These are phyloP conservation scores for Fusarium annulatum DNA, from an alignment of 2,329 filamentous ascomycete genomes.

Conservation along the genomic window DNA sequence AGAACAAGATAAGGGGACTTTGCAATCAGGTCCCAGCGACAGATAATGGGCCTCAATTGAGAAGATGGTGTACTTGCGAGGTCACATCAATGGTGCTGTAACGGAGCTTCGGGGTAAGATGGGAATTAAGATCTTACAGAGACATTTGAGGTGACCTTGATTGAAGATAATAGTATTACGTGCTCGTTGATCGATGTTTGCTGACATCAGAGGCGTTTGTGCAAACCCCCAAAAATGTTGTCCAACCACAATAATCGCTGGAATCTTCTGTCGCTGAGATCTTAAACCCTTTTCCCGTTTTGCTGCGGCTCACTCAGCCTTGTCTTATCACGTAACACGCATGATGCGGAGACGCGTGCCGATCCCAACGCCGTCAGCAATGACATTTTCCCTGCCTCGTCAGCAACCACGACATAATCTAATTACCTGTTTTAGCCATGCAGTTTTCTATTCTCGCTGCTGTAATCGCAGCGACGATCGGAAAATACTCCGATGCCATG, in stretches of 20 bases:
- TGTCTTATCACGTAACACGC: constrained; percentile 2
- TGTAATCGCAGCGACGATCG: constrained; percentile 13
- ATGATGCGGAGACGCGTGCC: constrained; percentile 4
- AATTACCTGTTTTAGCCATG: constrained; percentile 1
- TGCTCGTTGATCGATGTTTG: background rate
- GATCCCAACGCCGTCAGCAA: constrained; percentile 11
- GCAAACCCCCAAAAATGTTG: background rate
- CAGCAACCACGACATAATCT: background rate
- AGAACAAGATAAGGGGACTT: background rate
- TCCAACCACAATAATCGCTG: background rate
- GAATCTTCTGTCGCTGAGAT: background rate
- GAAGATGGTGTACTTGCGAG: background rate
- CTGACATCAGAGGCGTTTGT: background rate
- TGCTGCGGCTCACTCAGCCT: constrained; percentile 15
- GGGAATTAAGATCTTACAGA: background rate
- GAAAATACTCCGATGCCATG: constrained; percentile 3
- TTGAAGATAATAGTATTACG: background rate
- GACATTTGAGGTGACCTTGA: background rate
- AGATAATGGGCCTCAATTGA: background rate
- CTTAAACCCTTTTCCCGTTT: background rate
- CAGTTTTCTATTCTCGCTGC: constrained; percentile 11
- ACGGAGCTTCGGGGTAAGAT: background rate
- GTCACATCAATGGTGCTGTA: rapidly evolving
- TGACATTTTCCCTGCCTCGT: background rate
- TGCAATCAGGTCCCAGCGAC: background rate